phyloP scores from a whole-genome alignment of 225 moss, liverwort and hornwort species.

The Thuidium tamariscinum region DNA sequence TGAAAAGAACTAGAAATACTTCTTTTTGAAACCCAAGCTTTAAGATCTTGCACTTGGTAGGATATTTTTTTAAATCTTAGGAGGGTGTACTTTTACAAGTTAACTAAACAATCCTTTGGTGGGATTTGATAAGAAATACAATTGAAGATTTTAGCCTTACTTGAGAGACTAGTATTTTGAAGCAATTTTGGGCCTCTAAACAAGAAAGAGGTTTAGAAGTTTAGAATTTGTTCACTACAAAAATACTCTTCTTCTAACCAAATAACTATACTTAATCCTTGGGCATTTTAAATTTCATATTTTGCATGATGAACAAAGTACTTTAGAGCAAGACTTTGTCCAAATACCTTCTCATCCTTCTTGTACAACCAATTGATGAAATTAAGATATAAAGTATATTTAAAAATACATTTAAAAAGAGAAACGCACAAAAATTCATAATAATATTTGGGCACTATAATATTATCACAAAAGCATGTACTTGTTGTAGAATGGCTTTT shows the following conservation, averaged over 20 bases:
- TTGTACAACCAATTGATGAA: background rate
- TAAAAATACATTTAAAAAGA: background rate
- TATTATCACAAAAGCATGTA: background rate
- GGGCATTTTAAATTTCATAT: fast-evolving
- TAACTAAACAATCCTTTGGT: too few species aligned
- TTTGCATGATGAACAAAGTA: too few species aligned
- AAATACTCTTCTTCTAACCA: background rate
- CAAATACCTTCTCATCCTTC: background rate
- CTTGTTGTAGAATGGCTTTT: background rate
- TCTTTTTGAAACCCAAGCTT: too few species aligned
- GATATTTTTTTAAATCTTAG: too few species aligned
- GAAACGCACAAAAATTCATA: too few species aligned
- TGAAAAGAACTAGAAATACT: too few species aligned
- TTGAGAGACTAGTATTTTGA: too few species aligned
- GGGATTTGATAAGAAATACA: too few species aligned
- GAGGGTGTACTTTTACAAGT: too few species aligned
- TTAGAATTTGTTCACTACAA: background rate
- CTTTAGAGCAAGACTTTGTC: fast-evolving
- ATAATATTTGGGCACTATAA: background rate
- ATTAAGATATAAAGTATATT: background rate
- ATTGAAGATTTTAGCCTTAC: too few species aligned
- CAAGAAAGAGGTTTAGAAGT: too few species aligned
- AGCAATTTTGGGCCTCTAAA: background rate
- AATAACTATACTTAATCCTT: background rate
- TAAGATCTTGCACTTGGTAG: too few species aligned